Conservation (phyloP, 2,329 filamentous ascomycete genomes). For the Cryphonectria naterciae region DNA sequence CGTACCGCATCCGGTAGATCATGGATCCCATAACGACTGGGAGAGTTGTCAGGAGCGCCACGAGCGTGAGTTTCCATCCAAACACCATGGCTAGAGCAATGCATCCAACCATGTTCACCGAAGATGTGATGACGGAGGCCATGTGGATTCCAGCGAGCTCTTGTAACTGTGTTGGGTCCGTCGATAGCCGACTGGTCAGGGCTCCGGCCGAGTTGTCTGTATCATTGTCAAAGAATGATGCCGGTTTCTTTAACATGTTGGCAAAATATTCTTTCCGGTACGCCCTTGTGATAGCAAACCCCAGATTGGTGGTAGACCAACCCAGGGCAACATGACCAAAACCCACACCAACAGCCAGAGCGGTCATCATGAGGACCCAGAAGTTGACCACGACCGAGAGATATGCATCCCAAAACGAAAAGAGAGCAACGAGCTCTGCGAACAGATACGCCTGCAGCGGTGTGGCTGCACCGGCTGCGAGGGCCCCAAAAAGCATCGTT, state of each 20-base stretch:
- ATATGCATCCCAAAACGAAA: conserved; percentile 34
- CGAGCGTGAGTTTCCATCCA: conserved; percentile 75
- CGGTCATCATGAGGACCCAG: conserved; percentile 21
- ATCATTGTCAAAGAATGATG: conserved; percentile 63
- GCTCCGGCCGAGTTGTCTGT: conserved; percentile 49
- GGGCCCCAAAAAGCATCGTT: not conserved
- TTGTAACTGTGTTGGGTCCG: conserved; percentile 62
- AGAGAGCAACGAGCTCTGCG: conserved; percentile 56
- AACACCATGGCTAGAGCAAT: conserved; percentile 70
- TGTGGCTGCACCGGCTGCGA: conserved; percentile 34
- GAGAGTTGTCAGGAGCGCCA: conserved; percentile 47
- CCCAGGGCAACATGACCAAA: conserved; percentile 20
- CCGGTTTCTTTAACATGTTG: conserved; percentile 60
- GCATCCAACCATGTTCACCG: conserved; percentile 55
- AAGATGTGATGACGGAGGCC: conserved; percentile 63
- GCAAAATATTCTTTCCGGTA: conserved; percentile 61
- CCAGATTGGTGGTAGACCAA: conserved; percentile 25
- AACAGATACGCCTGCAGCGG: conserved; percentile 59
- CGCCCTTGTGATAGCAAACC: conserved; percentile 11
- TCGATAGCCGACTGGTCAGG: conserved; percentile 58
- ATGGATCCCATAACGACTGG: conserved; percentile 42
- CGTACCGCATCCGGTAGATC: conserved; percentile 52
- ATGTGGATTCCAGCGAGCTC: conserved; percentile 50
- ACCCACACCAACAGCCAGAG: conserved; percentile 17
- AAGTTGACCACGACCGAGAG: conserved; percentile 17